phyloP scores from a whole-genome alignment of 371 early-diverging fungal genomes.

The Capillidium heterosporum region DNA sequence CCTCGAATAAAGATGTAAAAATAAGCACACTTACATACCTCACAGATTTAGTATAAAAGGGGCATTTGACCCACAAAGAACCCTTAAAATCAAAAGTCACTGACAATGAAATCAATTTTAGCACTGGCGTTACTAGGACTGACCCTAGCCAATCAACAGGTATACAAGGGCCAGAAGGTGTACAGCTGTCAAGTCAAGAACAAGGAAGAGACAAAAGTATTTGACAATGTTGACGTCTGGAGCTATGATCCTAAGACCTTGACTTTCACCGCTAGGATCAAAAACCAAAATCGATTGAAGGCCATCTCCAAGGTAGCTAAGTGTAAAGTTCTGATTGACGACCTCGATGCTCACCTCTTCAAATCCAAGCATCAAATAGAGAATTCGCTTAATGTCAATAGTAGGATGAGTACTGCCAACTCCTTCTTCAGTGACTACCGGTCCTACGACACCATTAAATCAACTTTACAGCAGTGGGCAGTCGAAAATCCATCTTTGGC shows the following conservation, averaged over 20 bases:
- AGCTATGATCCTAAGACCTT: neutral
- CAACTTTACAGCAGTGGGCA: constrained; percentile 1
- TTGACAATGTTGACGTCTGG: neutral
- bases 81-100: no score
- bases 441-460: neutral
- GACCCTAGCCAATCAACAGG: no score
- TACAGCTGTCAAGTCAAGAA: no score
- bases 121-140: no score
- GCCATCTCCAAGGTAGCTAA: neutral
- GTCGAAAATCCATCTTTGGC: neutral
- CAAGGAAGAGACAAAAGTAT: neutral
- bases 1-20: no score
- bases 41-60: no score
- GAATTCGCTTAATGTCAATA: neutral
- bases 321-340: neutral
- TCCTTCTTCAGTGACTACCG: neutral
- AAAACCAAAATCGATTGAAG: neutral
- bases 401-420: neutral
- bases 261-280: neutral
- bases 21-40: no score
- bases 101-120: no score
- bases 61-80: no score
- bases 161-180: no score
- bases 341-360: neutral
- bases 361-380: neutral